A percentile compares a stretch with the other conserved stretches of the same genome.
phyloP scores from a whole-genome alignment of 1,284 basidiomycete species.

The Rhodotorula sp. region DNA sequence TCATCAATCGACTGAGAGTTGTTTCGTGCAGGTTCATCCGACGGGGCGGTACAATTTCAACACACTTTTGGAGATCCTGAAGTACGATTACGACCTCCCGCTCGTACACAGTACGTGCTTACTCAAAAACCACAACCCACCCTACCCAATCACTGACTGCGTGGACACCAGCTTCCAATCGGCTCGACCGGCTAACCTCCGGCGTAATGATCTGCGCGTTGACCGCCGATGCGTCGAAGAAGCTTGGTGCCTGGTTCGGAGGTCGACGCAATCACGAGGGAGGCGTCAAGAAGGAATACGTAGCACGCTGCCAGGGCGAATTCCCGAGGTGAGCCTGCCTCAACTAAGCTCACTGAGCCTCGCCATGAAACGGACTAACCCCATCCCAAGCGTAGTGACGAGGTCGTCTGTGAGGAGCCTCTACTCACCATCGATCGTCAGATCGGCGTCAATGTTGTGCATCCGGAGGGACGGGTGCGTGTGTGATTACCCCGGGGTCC shows the following conservation, averaged over 20 bases:
- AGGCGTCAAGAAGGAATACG: constrained; percentile 82
- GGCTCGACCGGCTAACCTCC: constrained; percentile 90
- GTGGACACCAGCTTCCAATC: constrained; percentile 71
- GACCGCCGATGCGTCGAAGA: constrained; percentile 66
- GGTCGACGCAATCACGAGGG: constrained; percentile 57
- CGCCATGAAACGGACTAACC: background rate
- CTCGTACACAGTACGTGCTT: constrained; percentile 75
- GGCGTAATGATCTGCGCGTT: constrained; percentile 94
- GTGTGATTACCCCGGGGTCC: background rate
- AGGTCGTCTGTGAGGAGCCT: constrained; percentile 79
- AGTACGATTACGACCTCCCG: constrained; percentile 71
- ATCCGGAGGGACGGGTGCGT: constrained; percentile 82
- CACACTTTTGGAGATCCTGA: constrained; percentile 1
- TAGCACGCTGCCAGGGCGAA: constrained; percentile 76
- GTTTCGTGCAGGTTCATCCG: constrained; percentile 56
- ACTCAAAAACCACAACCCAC: background rate
- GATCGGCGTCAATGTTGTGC: constrained; percentile 57
- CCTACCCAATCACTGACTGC: background rate
- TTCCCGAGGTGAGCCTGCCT: constrained; percentile 70
- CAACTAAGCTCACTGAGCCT: background rate
- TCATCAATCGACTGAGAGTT: constrained; percentile 46
- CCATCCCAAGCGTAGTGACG: constrained; percentile 56
- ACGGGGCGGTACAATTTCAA: constrained; percentile 69
- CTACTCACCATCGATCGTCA: constrained; percentile 82
- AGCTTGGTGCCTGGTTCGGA: constrained; percentile 73